A percentile compares a stretch with the other conserved stretches of the same genome.
Conservation (phyloP, 2,329 filamentous ascomycete genomes). For the Aspergillus felis region DNA sequence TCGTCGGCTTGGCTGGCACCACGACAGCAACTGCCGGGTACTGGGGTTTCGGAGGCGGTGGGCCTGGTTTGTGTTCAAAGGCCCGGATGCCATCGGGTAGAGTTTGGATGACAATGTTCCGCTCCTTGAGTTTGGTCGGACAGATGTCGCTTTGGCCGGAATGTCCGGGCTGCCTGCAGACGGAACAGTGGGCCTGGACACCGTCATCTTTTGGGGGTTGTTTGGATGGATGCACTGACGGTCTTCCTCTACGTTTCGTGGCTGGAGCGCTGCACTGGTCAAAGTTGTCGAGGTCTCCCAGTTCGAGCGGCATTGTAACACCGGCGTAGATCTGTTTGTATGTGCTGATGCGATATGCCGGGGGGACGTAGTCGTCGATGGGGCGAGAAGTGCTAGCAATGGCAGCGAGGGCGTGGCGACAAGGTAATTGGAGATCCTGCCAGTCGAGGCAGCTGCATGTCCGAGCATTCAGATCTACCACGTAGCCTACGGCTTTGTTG, state of each 20-base stretch:
- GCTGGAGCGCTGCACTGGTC: neutral
- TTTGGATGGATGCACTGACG: neutral
- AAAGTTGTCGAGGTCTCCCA: neutral
- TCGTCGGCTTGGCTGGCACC: neutral
- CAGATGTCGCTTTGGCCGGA: neutral
- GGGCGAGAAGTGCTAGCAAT: neutral
- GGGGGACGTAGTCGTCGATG: neutral
- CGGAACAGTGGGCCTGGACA: neutral
- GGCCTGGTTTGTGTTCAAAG: neutral
- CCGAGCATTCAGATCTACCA: neutral
- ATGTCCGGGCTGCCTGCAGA: neutral
- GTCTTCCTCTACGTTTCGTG: neutral
- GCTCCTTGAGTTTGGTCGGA: neutral
- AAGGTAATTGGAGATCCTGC: neutral
- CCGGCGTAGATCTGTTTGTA: neutral
- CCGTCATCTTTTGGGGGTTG: neutral
- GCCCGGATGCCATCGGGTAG: neutral
- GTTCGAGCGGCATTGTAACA: neutral
- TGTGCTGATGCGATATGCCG: neutral
- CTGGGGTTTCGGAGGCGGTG: neutral
- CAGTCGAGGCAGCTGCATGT: neutral
- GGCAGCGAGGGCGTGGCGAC: neutral
- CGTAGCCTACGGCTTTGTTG: neutral
- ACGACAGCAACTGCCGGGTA: neutral
- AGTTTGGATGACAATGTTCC: neutral